Conservation (phyloP, 148 eudicot species). For the Camellia lanceoleosa region DNA sequence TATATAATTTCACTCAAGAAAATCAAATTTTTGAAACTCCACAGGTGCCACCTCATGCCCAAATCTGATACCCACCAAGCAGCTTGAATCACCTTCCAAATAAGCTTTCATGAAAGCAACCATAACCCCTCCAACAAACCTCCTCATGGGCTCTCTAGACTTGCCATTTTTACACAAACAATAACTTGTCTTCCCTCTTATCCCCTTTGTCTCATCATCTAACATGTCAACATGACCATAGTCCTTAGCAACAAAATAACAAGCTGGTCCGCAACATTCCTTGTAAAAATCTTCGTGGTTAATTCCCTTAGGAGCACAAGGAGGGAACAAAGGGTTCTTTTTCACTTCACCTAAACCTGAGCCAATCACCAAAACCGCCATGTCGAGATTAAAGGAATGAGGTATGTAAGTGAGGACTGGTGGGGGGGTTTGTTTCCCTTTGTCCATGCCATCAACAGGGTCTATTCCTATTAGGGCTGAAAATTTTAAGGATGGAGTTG, state of each 20-base stretch:
- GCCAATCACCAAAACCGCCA: slow-evolving; percentile 54
- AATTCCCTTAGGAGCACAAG: slow-evolving; percentile 88
- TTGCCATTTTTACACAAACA: slow-evolving; percentile 77
- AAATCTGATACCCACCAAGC: slow-evolving; percentile 36
- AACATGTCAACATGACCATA: slow-evolving; percentile 78
- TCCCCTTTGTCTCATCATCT: slow-evolving; percentile 65
- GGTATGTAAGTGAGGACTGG: slow-evolving; percentile 60
- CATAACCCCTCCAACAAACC: slow-evolving; percentile 65
- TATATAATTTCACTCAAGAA: slow-evolving; percentile 20
- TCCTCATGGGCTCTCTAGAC: slow-evolving; percentile 73
- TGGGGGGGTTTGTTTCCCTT: slow-evolving; percentile 68
- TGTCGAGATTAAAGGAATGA: slow-evolving; percentile 49
- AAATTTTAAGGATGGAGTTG: slow-evolving; percentile 32
- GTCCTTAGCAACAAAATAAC: slow-evolving; percentile 64
- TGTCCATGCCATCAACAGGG: slow-evolving; percentile 80
- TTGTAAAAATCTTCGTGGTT: slow-evolving; percentile 65
- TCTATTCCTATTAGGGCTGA: slow-evolving; percentile 74
- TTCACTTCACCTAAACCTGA: slow-evolving; percentile 59
- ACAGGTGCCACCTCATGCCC: slow-evolving; percentile 36
- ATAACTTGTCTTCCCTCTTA: slow-evolving; percentile 52
- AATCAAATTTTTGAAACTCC: slow-evolving; percentile 47
- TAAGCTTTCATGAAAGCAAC: slow-evolving; percentile 70
- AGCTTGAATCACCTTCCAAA: slow-evolving; percentile 44
- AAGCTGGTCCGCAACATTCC: slow-evolving; percentile 59
- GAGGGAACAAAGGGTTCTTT: slow-evolving; percentile 59